A percentile compares a stretch with the other conserved stretches of the same genome.
phyloP scores from a whole-genome alignment of 306 rosid species.

The Prunus armeniaca region DNA sequence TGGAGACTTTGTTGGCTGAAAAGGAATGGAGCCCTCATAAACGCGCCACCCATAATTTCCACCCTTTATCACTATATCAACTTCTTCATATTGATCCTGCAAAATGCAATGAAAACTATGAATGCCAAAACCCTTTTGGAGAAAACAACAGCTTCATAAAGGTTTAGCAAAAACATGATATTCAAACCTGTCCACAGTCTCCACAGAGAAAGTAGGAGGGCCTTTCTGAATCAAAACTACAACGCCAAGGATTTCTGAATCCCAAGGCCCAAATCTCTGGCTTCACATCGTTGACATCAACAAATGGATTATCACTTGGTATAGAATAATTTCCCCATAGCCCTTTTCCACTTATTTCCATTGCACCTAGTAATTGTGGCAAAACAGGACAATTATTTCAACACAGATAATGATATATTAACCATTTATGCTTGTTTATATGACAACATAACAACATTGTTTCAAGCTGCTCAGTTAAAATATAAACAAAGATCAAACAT shows the following conservation, averaged over 20 bases:
- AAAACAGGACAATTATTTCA: not conserved
- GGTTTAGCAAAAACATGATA: not conserved
- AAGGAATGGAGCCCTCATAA: slow-evolving; percentile 31
- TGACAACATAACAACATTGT: not conserved
- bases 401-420: too few relatives aligned
- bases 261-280: slow-evolving; percentile 41
- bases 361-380: slow-evolving; percentile 14
- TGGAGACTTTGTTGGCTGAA: slow-evolving; percentile 23
- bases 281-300: slow-evolving; percentile 30
- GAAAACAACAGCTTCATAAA: not conserved
- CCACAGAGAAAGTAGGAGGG: slow-evolving; percentile 44
- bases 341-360: slow-evolving; percentile 20
- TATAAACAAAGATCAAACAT: too few relatives aligned
- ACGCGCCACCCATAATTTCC: slow-evolving; percentile 44
- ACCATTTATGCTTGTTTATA: too few relatives aligned
- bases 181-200: slow-evolving; percentile 34
- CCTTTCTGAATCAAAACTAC: slow-evolving; percentile 44
- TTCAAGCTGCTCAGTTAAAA: too few relatives aligned
- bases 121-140: too few relatives aligned
- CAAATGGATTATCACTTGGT: slow-evolving; percentile 39
- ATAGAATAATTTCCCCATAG: slow-evolving; percentile 39
- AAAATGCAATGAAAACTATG: not conserved
- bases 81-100: slow-evolving; percentile 11
- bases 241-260: slow-evolving; percentile 40
- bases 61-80: slow-evolving; percentile 25